Percentiles rank a stretch among this genome's conserved stretches.
Conservation (phyloP, 108 stramenopile genomes). For the Nannochloropsis granulata region DNA sequence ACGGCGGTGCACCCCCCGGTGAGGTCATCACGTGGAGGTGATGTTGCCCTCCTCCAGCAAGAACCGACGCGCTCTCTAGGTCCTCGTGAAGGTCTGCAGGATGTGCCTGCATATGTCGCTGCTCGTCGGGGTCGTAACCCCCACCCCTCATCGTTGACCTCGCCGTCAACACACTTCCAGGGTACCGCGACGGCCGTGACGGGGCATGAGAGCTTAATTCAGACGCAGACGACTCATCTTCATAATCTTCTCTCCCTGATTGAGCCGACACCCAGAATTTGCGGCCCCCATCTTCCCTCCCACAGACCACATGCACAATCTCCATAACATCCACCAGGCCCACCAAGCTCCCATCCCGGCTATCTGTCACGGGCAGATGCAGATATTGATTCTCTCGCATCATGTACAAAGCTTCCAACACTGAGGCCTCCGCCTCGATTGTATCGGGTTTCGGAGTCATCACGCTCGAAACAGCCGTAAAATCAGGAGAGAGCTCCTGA, state of each 20-base stretch:
- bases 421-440: conserved; percentile 62
- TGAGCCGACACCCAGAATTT: neutral
- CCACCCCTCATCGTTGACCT: neutral
- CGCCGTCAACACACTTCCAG: neutral
- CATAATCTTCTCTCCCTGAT: neutral
- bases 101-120: neutral
- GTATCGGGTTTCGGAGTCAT: conserved; percentile 83
- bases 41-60: neutral
- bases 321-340: conserved; percentile 92
- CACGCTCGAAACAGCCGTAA: conserved; percentile 51
- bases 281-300: conserved; percentile 6
- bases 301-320: conserved; percentile 47
- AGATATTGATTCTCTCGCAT: conserved; percentile 86
- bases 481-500: conserved; percentile 53
- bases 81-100: neutral
- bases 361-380: conserved; percentile 70
- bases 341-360: conserved; percentile 53
- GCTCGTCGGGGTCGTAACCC: neutral
- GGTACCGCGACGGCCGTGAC: neutral
- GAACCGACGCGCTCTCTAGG: neutral
- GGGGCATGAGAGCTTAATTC: neutral
- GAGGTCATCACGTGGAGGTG: neutral
- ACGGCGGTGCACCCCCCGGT: neutral
- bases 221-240: neutral
- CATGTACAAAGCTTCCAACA: conserved; percentile 69